Evolutionary conservation across 2,329 filamentous ascomycete genomes (phyloP), one percentile per base, ranked within the genome.

Genomic region (Dryadomyces quercivorus): DNA sequence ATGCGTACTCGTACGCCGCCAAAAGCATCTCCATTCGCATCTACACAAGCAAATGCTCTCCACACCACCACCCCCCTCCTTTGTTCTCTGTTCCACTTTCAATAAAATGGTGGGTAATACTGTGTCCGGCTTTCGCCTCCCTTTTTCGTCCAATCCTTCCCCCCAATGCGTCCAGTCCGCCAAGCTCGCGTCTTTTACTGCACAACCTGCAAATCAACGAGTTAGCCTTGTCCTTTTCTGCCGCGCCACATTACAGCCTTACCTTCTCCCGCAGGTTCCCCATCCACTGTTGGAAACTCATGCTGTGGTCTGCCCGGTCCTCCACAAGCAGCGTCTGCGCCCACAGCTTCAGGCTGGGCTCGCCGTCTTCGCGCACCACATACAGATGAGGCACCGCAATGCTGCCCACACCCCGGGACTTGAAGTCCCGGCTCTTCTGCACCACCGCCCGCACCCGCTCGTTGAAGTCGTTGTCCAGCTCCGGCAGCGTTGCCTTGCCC

Each of bases 321-420:
- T 98, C 93, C 49, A 98, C 86, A 63, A 98, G 74, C 69, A 97
- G 75, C 46, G 93, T 96, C 75, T 96, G 92, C 47, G 93, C 93
- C 93, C 93, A 98, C 59, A 97, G 75, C 71, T 94, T 91, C 67
- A 98, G 74, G 63, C 88, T 92, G 36, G 93, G 93, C 72, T 98
- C 93, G 52, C 93, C 93, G 65, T 97, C 93, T 69, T 97, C 92
- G 63, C 91, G 84, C 58, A 97, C 86, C 62, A 97, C 78, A 67
- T 97, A 98, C 55, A 98, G 75, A 64, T 95, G 88, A 50, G 93
- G 93, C 58, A 94, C 82, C n/a, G 85, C 81, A 60, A 97, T 95
- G 69, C 89, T 95, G 59, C 93, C 93, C 16, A 93, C 91, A 2
- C 91, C 90, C 65, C 90, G 87, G 34, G 86, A 80, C 66, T 83